Conservation (phyloP, 2,329 filamentous ascomycete genomes). For the Fusarium coffeatum region DNA sequence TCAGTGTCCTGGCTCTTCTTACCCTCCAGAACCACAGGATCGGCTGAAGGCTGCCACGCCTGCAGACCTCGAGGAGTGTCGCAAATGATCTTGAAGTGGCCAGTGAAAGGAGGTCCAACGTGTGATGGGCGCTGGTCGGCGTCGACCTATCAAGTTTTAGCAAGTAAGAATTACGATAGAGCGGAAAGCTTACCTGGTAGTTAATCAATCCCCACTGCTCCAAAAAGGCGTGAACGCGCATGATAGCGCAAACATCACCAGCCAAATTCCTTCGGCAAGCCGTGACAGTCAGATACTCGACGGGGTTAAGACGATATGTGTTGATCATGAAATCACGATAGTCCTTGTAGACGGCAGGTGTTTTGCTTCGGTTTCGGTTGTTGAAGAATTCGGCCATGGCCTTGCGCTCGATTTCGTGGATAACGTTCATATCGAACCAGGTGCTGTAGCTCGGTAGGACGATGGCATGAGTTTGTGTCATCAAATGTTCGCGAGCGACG, state of each 20-base stretch:
- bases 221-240: conserved; percentile 97
- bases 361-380: conserved; percentile 97
- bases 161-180: neutral
- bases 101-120: conserved; percentile 95
- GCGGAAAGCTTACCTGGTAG: conserved; percentile 78
- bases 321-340: conserved; percentile 99
- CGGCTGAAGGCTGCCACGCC: conserved; percentile 90
- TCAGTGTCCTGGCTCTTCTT: conserved; percentile 77
- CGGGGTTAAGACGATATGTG: conserved; percentile 94
- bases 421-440: conserved; percentile 98
- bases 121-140: conserved; percentile 94
- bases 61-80: conserved; percentile 96
- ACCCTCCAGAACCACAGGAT: conserved; percentile 73
- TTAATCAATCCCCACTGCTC: conserved; percentile 99
- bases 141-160: conserved; percentile 77
- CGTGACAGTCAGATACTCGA: conserved; percentile 96
- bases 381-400: conserved; percentile 99
- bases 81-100: conserved; percentile 95
- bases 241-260: conserved; percentile 98
- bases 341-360: conserved; percentile 95
- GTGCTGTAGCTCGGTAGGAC: conserved; percentile 97
- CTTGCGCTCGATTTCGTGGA: conserved; percentile 93
- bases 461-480: conserved; percentile 93
- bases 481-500: conserved; percentile 89
- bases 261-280: conserved; percentile 94